Evolutionary conservation across 371 early-diverging fungal species (phyloP).

Genomic region (Rhizopus stolonifer): DNA sequence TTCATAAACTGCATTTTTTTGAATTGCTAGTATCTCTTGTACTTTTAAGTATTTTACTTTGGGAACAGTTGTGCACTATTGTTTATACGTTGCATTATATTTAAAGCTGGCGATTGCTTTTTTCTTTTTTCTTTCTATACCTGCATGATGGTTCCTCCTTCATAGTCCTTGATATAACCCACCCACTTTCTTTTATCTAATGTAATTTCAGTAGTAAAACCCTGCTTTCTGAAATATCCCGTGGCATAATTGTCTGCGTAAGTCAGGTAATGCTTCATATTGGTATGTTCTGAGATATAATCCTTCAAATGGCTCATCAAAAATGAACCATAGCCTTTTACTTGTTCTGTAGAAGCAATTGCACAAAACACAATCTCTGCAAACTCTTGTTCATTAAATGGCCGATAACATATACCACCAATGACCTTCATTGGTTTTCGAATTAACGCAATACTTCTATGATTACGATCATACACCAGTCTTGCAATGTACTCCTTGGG

Average conservation of each 20-base stretch:
- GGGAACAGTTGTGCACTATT: slow-evolving; percentile 64
- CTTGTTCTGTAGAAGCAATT: slow-evolving; percentile 94
- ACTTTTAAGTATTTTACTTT: slow-evolving; percentile 58
- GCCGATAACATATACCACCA: slow-evolving; percentile 97
- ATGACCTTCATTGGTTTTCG: slow-evolving; percentile 74
- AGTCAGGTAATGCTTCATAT: slow-evolving; percentile 90
- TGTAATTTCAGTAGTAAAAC: slow-evolving; percentile 96
- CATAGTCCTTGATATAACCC: slow-evolving; percentile 99
- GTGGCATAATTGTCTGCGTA: slow-evolving; percentile 99
- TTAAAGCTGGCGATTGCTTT: background rate
- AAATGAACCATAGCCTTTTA: slow-evolving; percentile 96
- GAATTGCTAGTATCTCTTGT: slow-evolving; percentile 61
- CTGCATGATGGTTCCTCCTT: slow-evolving; percentile 99
- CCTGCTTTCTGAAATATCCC: slow-evolving; percentile 99
- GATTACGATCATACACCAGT: slow-evolving; percentile 96
- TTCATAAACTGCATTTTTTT: slow-evolving; percentile 77
- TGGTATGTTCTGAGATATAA: slow-evolving; percentile 70
- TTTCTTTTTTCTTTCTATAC: background rate
- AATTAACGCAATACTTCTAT: slow-evolving; percentile 74
- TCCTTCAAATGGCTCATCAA: slow-evolving; percentile 95
- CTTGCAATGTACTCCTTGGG: slow-evolving; percentile 99
- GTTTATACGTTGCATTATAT: no score
- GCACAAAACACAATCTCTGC: slow-evolving; percentile 99
- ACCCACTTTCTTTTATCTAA: slow-evolving; percentile 94
- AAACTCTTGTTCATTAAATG: slow-evolving; percentile 90